phyloP scores from a whole-genome alignment of 2,329 filamentous ascomycete species.

The Colletotrichum sp. region DNA sequence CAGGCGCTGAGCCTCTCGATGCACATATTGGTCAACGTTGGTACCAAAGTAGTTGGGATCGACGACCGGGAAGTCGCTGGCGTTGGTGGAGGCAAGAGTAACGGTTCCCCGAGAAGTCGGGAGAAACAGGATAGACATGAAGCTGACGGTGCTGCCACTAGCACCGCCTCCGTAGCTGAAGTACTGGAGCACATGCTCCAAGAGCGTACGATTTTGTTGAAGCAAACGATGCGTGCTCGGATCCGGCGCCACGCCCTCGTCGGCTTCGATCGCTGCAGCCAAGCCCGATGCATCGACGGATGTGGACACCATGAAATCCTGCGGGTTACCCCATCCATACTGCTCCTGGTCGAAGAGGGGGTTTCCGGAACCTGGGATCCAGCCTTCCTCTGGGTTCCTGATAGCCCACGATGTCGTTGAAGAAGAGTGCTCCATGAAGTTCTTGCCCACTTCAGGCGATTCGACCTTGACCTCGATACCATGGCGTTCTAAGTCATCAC shows the following conservation, averaged over 20 bases:
- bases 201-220: neutral
- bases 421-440: neutral
- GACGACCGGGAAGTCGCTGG: neutral
- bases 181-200: neutral
- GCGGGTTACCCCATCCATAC: neutral
- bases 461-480: neutral
- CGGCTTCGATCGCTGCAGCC: neutral
- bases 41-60: neutral
- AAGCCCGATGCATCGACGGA: neutral
- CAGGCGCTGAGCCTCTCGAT: neutral
- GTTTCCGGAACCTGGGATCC: neutral
- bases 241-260: neutral
- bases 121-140: neutral
- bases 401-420: neutral
- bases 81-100: neutral
- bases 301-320: neutral
- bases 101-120: neutral
- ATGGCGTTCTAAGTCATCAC: neutral
- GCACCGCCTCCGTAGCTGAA: neutral
- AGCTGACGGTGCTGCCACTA: neutral
- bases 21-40: neutral
- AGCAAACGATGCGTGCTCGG: neutral
- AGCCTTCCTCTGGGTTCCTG: neutral
- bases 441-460: neutral
- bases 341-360: neutral